phyloP scores from a whole-genome alignment of 192 early-diverging fungal genomes.

The Lunasporangiospora selenospora region DNA sequence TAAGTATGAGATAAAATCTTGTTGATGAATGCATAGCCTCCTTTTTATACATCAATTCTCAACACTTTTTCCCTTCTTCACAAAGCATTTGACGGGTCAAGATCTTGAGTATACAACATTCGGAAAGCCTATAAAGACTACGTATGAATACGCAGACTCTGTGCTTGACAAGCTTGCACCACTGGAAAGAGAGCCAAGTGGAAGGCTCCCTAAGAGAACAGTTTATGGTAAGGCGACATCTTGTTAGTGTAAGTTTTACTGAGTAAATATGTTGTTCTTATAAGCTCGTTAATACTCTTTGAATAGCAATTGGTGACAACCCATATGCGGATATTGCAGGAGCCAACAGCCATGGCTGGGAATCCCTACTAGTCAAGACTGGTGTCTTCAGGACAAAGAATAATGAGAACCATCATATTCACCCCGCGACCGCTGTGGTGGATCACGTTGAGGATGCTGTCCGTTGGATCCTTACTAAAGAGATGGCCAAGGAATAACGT shows the following conservation, averaged over 20 bases:
- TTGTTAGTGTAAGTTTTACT: too few relatives aligned
- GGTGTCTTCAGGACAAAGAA: slow-evolving; percentile 67
- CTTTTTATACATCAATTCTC: background rate
- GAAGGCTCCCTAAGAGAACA: slow-evolving; percentile 7
- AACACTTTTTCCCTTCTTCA: background rate
- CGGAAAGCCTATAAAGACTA: slow-evolving; percentile 83
- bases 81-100: slow-evolving; percentile 50
- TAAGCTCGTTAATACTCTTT: too few relatives aligned
- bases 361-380: slow-evolving; percentile 72
- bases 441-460: slow-evolving; percentile 76
- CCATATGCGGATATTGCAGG: slow-evolving; percentile 78
- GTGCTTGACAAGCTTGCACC: slow-evolving; percentile 51
- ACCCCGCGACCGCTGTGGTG: slow-evolving; percentile 64
- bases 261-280: too few relatives aligned
- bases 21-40: background rate
- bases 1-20: background rate
- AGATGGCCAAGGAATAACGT: slow-evolving; percentile 15
- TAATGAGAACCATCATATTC: slow-evolving; percentile 53
- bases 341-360: slow-evolving; percentile 77
- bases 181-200: slow-evolving; percentile 6
- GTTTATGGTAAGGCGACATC: slow-evolving; percentile 47
- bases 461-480: slow-evolving; percentile 47
- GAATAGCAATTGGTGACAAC: slow-evolving; percentile 68
- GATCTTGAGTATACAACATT: slow-evolving; percentile 70
- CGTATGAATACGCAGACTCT: slow-evolving; percentile 74